A percentile compares a stretch with the other conserved stretches of the same genome.
Conservation (phyloP, 306 rosid species). For the Vigna reflexopilosa region DNA sequence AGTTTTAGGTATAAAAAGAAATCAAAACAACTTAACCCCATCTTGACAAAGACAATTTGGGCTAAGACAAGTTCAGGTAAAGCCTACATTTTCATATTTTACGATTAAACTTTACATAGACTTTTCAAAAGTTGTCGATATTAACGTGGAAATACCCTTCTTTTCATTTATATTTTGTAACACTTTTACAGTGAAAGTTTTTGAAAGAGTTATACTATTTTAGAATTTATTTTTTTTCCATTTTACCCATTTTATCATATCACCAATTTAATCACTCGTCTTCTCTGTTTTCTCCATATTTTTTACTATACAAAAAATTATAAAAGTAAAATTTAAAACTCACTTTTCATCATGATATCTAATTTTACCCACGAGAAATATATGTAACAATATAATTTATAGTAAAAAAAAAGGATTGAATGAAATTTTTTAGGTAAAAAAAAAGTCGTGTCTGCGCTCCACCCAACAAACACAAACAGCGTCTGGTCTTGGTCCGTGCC, state of each 20-base stretch:
- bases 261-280: neutral
- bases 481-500: constrained; percentile 6
- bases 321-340: neutral
- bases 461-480: constrained; percentile 23
- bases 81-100: neutral
- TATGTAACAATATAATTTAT: no score
- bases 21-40: no score
- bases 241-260: neutral
- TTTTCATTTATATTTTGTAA: no score
- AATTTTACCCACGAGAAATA: no score
- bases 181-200: neutral
- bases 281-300: neutral
- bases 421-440: neutral
- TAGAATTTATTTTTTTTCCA: neutral
- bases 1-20: no score
- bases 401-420: no score
- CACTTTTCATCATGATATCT: no score
- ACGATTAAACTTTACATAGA: neutral
- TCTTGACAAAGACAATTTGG: no score
- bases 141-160: neutral
- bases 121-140: neutral
- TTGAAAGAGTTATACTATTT: neutral
- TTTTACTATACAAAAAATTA: neutral
- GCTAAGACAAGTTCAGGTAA: no score
- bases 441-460: neutral